Evolutionary conservation across 805 yeast genomes (phyloP).

Genomic region (Sugiyamaella americana): DNA sequence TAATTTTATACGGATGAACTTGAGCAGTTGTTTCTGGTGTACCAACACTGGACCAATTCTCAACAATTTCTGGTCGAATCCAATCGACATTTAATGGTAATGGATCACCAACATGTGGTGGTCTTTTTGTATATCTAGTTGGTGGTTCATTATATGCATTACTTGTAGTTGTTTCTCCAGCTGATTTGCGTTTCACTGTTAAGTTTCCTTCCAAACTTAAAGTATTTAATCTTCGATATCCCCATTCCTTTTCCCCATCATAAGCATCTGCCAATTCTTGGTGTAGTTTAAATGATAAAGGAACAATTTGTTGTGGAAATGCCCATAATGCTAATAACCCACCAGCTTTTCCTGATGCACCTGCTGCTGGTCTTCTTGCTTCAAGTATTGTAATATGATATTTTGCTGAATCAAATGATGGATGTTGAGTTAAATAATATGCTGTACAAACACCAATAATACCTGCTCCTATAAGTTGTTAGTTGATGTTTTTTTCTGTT

Average conservation of each 20-base stretch:
- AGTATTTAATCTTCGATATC: conserved; percentile 82
- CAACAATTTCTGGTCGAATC: conserved; percentile 60
- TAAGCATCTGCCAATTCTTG: conserved; percentile 71
- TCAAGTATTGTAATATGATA: conserved; percentile 83
- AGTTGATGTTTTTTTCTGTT: no score
- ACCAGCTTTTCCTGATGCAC: conserved; percentile 97
- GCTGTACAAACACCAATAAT: conserved; percentile 95
- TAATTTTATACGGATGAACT: conserved; percentile 91
- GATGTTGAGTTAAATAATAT: conserved; percentile 78
- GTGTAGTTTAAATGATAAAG: conserved; percentile 79
- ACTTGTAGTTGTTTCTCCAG: not conserved
- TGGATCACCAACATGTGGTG: not conserved
- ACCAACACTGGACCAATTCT: conserved; percentile 74
- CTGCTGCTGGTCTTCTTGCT: conserved; percentile 90
- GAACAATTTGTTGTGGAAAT: conserved; percentile 90
- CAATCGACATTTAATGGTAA: conserved; percentile 65
- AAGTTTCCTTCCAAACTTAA: conserved; percentile 83
- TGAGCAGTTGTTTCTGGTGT: conserved; percentile 88
- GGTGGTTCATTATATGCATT: not conserved
- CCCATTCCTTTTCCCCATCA: conserved; percentile 88
- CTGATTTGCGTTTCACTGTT: not conserved
- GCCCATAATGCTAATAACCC: conserved; percentile 95
- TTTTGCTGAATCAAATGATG: conserved; percentile 62
- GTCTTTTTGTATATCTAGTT: not conserved
- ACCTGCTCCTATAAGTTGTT: conserved; percentile 56